Percentiles rank a stretch among this genome's conserved stretches.
These are phyloP conservation scores for Plasmodium coatneyi DNA, from an alignment of 169 alveolate genomes.

Conservation along the genomic window DNA sequence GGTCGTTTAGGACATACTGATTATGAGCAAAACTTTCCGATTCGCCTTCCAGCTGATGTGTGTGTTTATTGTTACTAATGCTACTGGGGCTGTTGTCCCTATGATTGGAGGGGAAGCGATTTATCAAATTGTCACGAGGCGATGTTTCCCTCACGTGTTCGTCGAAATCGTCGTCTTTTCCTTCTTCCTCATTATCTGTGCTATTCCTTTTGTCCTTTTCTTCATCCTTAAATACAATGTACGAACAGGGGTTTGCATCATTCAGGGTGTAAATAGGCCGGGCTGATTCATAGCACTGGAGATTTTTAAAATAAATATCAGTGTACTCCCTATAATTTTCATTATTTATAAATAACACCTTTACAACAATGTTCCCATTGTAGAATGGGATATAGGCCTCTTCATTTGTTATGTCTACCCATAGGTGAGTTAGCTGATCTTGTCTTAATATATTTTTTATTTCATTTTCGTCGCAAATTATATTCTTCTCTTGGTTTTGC, in stretches of 20 bases:
- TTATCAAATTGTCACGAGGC: not conserved
- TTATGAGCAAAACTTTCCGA: not conserved
- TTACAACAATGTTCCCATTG: slow-evolving; percentile 35
- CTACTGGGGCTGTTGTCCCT: not conserved
- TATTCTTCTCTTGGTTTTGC: not conserved
- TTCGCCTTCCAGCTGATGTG: not conserved
- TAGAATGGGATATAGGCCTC: slow-evolving; percentile 47
- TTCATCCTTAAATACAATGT: slow-evolving; percentile 3
- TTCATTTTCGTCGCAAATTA: slow-evolving; percentile 64
- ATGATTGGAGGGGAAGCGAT: slow-evolving; percentile 10
- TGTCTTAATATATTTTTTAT: slow-evolving; percentile 67
- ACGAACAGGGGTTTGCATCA: slow-evolving; percentile 43
- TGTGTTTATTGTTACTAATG: not conserved
- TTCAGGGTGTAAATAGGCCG: slow-evolving; percentile 15
- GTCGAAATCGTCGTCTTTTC: not conserved
- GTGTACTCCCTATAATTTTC: slow-evolving; percentile 58
- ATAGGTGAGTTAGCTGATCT: slow-evolving; percentile 38
- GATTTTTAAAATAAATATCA: slow-evolving; percentile 47
- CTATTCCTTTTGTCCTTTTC: slow-evolving; percentile 4
- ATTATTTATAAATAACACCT: slow-evolving; percentile 62
- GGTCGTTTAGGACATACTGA: not conserved
- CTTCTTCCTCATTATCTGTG: slow-evolving; percentile 10
- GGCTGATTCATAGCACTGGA: not conserved
- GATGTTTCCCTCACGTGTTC: not conserved
- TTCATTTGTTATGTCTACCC: slow-evolving; percentile 70